Percentiles rank a stretch among this genome's conserved stretches.
phyloP scores from a whole-genome alignment of 2,329 filamentous ascomycete genomes.

The Cucurbitaria berberidis region DNA sequence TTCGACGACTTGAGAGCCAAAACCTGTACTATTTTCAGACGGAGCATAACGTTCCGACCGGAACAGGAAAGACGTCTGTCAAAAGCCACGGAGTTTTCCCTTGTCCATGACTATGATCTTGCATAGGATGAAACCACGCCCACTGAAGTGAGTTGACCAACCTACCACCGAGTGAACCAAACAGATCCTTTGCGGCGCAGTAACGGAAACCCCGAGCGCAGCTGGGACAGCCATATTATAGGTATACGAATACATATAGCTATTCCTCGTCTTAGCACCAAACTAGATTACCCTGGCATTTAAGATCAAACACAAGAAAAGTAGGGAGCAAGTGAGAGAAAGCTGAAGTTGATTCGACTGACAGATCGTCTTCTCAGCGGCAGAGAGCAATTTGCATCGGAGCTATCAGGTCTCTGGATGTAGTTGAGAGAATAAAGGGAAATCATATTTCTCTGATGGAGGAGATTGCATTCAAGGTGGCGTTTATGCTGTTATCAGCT shows the following conservation, averaged over 20 bases:
- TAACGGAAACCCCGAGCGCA: conserved; percentile 3
- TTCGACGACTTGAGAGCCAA: conserved; percentile 30
- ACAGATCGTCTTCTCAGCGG: conserved; percentile 1
- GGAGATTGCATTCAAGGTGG: conserved; percentile 14
- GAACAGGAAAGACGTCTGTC: conserved; percentile 21
- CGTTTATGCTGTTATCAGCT: conserved; percentile 14
- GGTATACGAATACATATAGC: conserved; percentile 1
- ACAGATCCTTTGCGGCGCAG: conserved; percentile 19
- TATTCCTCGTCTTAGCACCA: conserved; percentile 6
- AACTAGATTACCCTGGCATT: conserved; percentile 4
- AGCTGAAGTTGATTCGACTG: conserved; percentile 6
- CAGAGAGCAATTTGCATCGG: background rate
- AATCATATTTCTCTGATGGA: background rate
- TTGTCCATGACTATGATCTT: conserved; percentile 17
- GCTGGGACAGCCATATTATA: conserved; percentile 6
- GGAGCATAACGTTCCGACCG: conserved; percentile 16
- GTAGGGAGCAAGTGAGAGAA: background rate
- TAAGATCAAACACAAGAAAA: conserved; percentile 3
- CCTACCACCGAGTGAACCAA: conserved; percentile 8
- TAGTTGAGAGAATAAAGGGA: background rate
- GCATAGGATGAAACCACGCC: conserved; percentile 29
- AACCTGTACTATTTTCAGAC: conserved; percentile 43
- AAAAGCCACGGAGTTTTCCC: conserved; percentile 9
- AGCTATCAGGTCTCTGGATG: conserved; percentile 6
- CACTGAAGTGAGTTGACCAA: conserved; percentile 12